Conservation (phyloP, 805 yeast species). For the Jamesozyma lodderae region DNA sequence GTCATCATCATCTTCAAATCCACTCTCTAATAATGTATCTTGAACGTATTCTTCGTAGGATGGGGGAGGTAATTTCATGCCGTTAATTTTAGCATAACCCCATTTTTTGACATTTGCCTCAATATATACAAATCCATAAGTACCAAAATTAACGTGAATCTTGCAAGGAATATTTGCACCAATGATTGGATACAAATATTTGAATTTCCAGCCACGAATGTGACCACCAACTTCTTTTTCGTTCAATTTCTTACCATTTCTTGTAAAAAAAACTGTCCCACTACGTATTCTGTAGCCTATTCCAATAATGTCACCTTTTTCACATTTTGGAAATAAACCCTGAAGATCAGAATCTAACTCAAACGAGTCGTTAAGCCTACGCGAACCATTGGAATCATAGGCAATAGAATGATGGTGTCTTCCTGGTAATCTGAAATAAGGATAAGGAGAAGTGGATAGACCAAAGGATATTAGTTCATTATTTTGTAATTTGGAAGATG, state of each 20-base stretch:
- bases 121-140: conserved; percentile 78
- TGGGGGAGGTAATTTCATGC: conserved; percentile 88
- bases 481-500: conserved; percentile 1
- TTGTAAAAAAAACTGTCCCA: conserved; percentile 85
- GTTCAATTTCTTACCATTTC: conserved; percentile 82
- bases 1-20: conserved; percentile 41
- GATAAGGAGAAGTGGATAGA: conserved; percentile 79
- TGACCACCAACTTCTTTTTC: conserved; percentile 81
- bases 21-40: conserved; percentile 65
- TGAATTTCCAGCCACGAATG: conserved; percentile 58
- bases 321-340: conserved; percentile 47
- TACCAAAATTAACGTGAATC: conserved; percentile 85
- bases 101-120: conserved; percentile 92
- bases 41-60: conserved; percentile 73
- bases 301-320: conserved; percentile 88
- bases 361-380: conserved; percentile 76
- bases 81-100: conserved; percentile 91
- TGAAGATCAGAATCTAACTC: conserved; percentile 35
- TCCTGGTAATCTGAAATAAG: conserved; percentile 89
- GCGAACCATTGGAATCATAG: conserved; percentile 79
- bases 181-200: conserved; percentile 73
- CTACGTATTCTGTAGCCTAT: conserved; percentile 76
- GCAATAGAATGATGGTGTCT: conserved; percentile 74
- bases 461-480: conserved; percentile 63
- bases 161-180: conserved; percentile 80